Evolutionary conservation across 768 basidiomycete species (phyloP).

Genomic region (Saitozyma sp.): DNA sequence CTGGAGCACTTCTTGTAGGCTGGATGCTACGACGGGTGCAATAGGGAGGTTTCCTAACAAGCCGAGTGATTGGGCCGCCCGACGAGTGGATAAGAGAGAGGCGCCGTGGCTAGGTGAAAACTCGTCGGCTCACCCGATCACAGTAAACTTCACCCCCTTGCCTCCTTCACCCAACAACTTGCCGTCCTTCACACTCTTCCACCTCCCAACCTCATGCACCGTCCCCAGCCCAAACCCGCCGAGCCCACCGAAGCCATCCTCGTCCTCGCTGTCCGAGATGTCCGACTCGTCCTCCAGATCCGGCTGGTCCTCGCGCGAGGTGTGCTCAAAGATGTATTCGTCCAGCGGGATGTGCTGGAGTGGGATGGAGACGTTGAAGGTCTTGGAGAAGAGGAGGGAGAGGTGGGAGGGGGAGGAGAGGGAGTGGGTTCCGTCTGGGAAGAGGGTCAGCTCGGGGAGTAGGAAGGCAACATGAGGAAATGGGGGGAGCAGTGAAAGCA

Average conservation of each 20-base stretch:
- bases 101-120: slow-evolving; percentile 9
- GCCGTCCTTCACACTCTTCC: slow-evolving; percentile 74
- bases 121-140: slow-evolving; percentile 69
- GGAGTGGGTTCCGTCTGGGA: slow-evolving; percentile 78
- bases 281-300: slow-evolving; percentile 34
- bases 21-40: not conserved
- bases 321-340: slow-evolving; percentile 82
- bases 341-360: slow-evolving; percentile 81
- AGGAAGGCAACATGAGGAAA: not conserved
- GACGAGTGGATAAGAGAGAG: slow-evolving; percentile 1
- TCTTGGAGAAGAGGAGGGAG: slow-evolving; percentile 81
- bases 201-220: slow-evolving; percentile 65
- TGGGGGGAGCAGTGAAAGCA: not conserved
- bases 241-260: slow-evolving; percentile 2
- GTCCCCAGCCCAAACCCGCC: slow-evolving; percentile 40
- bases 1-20: not conserved
- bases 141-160: slow-evolving; percentile 75
- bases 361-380: slow-evolving; percentile 94
- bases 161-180: slow-evolving; percentile 67
- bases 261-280: slow-evolving; percentile 11
- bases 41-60: too few relatives aligned
- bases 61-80: too few relatives aligned
- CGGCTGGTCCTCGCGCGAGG: slow-evolving; percentile 38
- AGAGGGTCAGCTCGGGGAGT: not conserved
- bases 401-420: slow-evolving; percentile 90